Base-by-base conservation (phyloP, 2,329 filamentous ascomycete genomes). In the Arthrinium phaeospermum region DNA sequence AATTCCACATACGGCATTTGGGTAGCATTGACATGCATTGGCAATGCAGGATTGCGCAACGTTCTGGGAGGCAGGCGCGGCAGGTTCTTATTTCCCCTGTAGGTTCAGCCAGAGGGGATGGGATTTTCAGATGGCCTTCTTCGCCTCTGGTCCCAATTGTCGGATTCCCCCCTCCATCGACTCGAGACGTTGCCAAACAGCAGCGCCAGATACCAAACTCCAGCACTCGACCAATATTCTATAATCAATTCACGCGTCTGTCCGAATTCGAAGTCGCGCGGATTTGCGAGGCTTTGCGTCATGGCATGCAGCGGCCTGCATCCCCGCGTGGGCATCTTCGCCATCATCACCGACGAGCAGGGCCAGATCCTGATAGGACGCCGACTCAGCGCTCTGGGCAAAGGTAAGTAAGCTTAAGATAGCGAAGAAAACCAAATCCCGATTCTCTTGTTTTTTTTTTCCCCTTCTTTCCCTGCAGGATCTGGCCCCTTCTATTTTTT, bases 241-340 rank as follows among this genome's bases (percentile, higher is more conserved):
- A 2, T 0, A 12, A 8, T 14, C 12, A 27, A 14, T 4, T 14
- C 12, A 14, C 10, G 4, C 8, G 24, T 13, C 47, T 24, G 10
- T 51, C 14, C 49, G 49, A 51, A 51, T 41, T 24, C 10, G 19
- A 2, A 1, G 1, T 22, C 22, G 12, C 30, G 57, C 19, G 7
- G 19, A 14, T 8, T 13, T n/a, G 10, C 19, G 53, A 27, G 7
- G 3, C 13, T 8, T 8, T 19, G 13, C 3, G 2, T 1, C 22
- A 64, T 64, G 57, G 57, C 57, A 22, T 64, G 57, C 57, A n/a
- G 41, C 57, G 57, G 57, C 10, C 2, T 24, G 19, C 57, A 71
- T 41, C 70, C 70, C 22, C 70, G 70, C 22, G 70, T 71, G 19
- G 70, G 70, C 37, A 24, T 71, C 45, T 67, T 67, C 14, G 70